phyloP scores from a whole-genome alignment of 1,139 yeast species.

The Magnusiomyces magnusii region DNA sequence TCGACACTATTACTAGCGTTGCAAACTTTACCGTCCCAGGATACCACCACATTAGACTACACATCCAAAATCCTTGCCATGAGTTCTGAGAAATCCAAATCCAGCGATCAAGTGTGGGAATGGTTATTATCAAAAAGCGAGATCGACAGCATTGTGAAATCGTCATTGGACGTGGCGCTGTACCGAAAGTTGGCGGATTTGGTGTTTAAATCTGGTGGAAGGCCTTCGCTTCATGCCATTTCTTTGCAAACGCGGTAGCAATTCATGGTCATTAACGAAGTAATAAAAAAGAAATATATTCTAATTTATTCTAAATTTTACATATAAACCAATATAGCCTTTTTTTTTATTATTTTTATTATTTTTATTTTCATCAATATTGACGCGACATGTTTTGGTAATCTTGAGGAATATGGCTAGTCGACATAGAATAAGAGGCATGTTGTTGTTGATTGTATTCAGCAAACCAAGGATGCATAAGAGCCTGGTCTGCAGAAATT shows the following conservation, averaged over 20 bases:
- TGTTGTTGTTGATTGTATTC: conserved; percentile 41
- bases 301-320: background rate
- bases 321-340: background rate
- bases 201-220: conserved; percentile 11
- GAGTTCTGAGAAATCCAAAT: background rate
- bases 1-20: background rate
- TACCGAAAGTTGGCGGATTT: background rate
- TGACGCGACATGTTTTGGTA: conserved; percentile 1
- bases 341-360: too few relatives aligned
- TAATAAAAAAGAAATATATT: too few relatives aligned
- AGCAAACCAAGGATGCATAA: conserved; percentile 94
- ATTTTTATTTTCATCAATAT: background rate
- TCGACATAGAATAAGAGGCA: conserved; percentile 11
- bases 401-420: conserved; percentile 4
- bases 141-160: background rate
- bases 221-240: conserved; percentile 13
- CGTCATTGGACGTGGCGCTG: background rate
- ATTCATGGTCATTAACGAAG: too few relatives aligned
- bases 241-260: conserved; percentile 7
- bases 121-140: background rate
- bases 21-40: background rate
- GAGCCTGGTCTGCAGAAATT: conserved; percentile 84
- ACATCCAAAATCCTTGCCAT: background rate
- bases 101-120: conserved; percentile 2
- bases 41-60: background rate